phyloP scores from a whole-genome alignment of 1,139 yeast species.

The Pichia sp. region DNA sequence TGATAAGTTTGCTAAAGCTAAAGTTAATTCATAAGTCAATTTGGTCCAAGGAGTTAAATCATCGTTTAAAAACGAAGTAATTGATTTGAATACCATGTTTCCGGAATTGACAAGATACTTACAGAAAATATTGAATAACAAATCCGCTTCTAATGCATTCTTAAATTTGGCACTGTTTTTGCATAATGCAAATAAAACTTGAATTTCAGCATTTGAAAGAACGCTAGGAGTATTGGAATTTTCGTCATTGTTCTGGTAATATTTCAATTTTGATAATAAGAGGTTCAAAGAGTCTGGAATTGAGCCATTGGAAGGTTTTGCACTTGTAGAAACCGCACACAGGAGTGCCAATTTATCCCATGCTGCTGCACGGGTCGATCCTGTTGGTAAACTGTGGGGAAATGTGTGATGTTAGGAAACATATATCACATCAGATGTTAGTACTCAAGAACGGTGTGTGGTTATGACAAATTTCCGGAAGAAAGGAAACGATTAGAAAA shows the following conservation, averaged over 20 bases:
- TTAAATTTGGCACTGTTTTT: conserved; percentile 46
- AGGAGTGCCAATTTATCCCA: conserved; percentile 47
- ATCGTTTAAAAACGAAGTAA: conserved; percentile 28
- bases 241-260: conserved; percentile 29
- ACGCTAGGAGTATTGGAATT: not conserved
- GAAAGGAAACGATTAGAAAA: not conserved
- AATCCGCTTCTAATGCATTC: conserved; percentile 47
- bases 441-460: no score
- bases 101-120: conserved; percentile 61
- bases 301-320: conserved; percentile 22
- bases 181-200: conserved; percentile 67
- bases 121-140: conserved; percentile 52
- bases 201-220: conserved; percentile 48
- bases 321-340: conserved; percentile 30
- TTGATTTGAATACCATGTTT: conserved; percentile 38
- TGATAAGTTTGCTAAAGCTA: conserved; percentile 35
- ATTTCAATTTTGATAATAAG: conserved; percentile 37
- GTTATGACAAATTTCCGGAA: no score
- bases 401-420: not conserved
- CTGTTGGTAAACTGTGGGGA: conserved; percentile 27
- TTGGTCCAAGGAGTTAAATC: conserved; percentile 34
- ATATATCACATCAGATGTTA: no score
- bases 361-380: conserved; percentile 54
- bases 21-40: conserved; percentile 29
- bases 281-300: conserved; percentile 24